Evolutionary conservation across 352 stramenopile species (phyloP).

Genomic region (Peronospora belbahrii): DNA sequence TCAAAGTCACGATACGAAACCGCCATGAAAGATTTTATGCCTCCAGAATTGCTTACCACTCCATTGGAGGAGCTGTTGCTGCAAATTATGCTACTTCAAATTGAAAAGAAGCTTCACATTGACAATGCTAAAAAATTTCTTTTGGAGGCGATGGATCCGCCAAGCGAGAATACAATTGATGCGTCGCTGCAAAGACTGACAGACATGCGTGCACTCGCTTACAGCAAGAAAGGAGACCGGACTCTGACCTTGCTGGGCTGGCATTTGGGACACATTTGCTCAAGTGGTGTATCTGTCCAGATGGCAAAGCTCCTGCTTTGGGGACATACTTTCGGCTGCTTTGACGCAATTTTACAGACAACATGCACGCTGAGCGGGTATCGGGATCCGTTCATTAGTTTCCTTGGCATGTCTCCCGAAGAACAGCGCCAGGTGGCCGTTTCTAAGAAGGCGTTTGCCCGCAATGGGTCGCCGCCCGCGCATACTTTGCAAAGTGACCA

Average conservation of each 20-base stretch:
- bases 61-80: constrained; percentile 68
- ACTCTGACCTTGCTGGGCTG: constrained; percentile 60
- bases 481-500: constrained; percentile 59
- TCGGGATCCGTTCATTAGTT: constrained; percentile 69
- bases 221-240: constrained; percentile 9
- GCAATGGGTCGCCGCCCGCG: constrained; percentile 25
- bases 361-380: constrained; percentile 67
- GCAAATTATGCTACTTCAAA: constrained; percentile 68
- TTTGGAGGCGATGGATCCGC: constrained; percentile 88
- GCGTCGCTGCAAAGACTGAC: constrained; percentile 85
- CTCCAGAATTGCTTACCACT: constrained; percentile 63
- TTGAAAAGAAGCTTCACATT: constrained; percentile 70
- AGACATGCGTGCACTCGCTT: constrained; percentile 64
- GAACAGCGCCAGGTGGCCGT: constrained; percentile 48
- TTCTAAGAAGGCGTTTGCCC: constrained; percentile 48
- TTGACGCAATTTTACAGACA: constrained; percentile 51
- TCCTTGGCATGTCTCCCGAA: constrained; percentile 54
- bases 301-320: constrained; percentile 69
- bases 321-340: constrained; percentile 60
- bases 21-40: constrained; percentile 69
- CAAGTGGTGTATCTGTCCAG: constrained; percentile 52
- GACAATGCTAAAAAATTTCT: constrained; percentile 82
- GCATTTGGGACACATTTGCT: constrained; percentile 66
- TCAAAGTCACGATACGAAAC: constrained; percentile 54
- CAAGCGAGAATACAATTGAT: constrained; percentile 84